phyloP scores from a whole-genome alignment of 768 basidiomycete species.

The Cystobasidiopsis lactophilus region DNA sequence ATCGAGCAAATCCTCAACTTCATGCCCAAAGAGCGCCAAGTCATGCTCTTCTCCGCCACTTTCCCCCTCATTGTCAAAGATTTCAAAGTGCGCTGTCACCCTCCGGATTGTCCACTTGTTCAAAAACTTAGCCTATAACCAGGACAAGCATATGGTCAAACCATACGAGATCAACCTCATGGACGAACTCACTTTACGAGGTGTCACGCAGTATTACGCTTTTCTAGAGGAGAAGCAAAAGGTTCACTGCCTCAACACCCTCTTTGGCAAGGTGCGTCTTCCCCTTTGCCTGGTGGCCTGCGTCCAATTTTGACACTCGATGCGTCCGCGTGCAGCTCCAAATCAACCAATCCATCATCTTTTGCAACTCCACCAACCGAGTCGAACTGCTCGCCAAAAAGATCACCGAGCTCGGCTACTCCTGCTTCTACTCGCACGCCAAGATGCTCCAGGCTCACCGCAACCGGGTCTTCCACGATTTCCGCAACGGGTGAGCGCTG shows the following conservation, averaged over 20 bases:
- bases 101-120: constrained; percentile 13
- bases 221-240: constrained; percentile 99
- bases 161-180: constrained; percentile 98
- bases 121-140: not conserved
- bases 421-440: constrained; percentile 99
- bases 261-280: constrained; percentile 71
- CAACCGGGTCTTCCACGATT: constrained; percentile 99
- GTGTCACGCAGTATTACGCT: constrained; percentile 98
- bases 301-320: constrained; percentile 33
- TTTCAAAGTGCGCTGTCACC: constrained; percentile 52
- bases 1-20: constrained; percentile 85
- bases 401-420: constrained; percentile 96
- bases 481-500: constrained; percentile 49
- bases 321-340: too few species aligned
- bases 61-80: constrained; percentile 99
- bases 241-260: constrained; percentile 96
- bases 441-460: constrained; percentile 98
- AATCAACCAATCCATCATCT: constrained; percentile 99
- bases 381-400: constrained; percentile 98
- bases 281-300: constrained; percentile 21
- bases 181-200: constrained; percentile 95
- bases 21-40: constrained; percentile 66
- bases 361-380: constrained; percentile 99
- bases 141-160: constrained; percentile 90
- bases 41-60: constrained; percentile 97